Conservation (phyloP, 176 grass and related monocot genomes). For the Carex myosuroides region DNA sequence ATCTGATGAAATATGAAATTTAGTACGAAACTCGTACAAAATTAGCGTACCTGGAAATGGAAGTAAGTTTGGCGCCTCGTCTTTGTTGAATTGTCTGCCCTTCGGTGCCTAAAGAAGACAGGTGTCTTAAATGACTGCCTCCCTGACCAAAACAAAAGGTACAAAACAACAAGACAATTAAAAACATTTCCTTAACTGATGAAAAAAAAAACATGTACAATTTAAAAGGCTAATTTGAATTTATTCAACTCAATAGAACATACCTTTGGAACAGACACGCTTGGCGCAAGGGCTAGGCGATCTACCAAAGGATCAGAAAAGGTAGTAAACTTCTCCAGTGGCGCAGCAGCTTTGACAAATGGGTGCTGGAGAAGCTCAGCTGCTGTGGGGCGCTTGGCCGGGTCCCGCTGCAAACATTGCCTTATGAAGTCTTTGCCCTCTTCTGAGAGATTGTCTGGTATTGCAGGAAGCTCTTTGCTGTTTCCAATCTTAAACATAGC, state of each 20-base stretch:
- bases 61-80: constrained; percentile 64
- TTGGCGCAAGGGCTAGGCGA: constrained; percentile 40
- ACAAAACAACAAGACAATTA: constrained; percentile 23
- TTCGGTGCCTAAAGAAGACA: constrained; percentile 80
- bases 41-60: constrained; percentile 37
- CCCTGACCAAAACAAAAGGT: constrained; percentile 38
- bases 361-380: constrained; percentile 85
- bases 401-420: constrained; percentile 68
- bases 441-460: constrained; percentile 85
- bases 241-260: background rate
- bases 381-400: constrained; percentile 70
- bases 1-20: background rate
- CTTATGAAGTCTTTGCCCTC: constrained; percentile 84
- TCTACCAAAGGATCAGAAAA: constrained; percentile 39
- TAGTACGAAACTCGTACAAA: background rate
- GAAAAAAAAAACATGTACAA: constrained; percentile 17
- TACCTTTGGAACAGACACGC: constrained; percentile 49
- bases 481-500: constrained; percentile 98
- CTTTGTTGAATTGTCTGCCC: constrained; percentile 69
- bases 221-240: background rate
- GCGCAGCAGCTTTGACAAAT: constrained; percentile 67
- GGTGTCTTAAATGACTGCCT: constrained; percentile 54
- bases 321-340: constrained; percentile 47
- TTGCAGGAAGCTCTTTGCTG: constrained; percentile 89
- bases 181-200: background rate